Evolutionary conservation across 768 basidiomycete species (phyloP).

Genomic region (Boletus vermiculosoides): DNA sequence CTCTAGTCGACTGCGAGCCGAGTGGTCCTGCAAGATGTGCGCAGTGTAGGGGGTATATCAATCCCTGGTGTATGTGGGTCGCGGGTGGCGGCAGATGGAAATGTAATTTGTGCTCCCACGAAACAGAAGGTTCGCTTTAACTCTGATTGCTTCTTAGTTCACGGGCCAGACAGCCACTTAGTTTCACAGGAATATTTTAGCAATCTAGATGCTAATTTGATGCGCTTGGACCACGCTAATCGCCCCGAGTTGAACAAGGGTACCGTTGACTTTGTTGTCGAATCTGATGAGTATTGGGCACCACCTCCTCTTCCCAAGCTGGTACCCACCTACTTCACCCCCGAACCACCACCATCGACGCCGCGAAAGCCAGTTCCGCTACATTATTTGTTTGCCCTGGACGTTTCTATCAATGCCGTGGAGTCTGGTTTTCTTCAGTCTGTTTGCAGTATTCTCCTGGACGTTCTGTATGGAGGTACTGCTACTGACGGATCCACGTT

Average conservation of each 20-base stretch:
- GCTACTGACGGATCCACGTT: constrained; percentile 40
- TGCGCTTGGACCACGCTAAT: constrained; percentile 75
- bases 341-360: constrained; percentile 46
- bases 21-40: constrained; percentile 82
- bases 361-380: constrained; percentile 60
- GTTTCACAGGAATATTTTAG: constrained; percentile 83
- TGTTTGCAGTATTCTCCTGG: constrained; percentile 61
- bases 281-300: constrained; percentile 80
- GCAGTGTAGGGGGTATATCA: constrained; percentile 86
- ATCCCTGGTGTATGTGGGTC: constrained; percentile 88
- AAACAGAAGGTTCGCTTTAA: constrained; percentile 71
- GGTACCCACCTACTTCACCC: constrained; percentile 51
- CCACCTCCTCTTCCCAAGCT: constrained; percentile 57
- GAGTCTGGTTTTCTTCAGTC: constrained; percentile 66
- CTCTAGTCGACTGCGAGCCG: constrained; percentile 68
- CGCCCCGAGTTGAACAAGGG: constrained; percentile 88
- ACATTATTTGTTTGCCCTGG: constrained; percentile 82
- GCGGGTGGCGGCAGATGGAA: constrained; percentile 84
- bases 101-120: constrained; percentile 86
- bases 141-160: constrained; percentile 5
- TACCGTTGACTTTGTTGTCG: constrained; percentile 86
- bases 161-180: constrained; percentile 30
- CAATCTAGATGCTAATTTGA: constrained; percentile 72
- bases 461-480: constrained; percentile 60
- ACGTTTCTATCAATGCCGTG: constrained; percentile 71